Evolutionary conservation across 352 stramenopile species (phyloP), one percentile per base, ranked within the genome.

Genomic region (Globisporangium camurandrum): DNA sequence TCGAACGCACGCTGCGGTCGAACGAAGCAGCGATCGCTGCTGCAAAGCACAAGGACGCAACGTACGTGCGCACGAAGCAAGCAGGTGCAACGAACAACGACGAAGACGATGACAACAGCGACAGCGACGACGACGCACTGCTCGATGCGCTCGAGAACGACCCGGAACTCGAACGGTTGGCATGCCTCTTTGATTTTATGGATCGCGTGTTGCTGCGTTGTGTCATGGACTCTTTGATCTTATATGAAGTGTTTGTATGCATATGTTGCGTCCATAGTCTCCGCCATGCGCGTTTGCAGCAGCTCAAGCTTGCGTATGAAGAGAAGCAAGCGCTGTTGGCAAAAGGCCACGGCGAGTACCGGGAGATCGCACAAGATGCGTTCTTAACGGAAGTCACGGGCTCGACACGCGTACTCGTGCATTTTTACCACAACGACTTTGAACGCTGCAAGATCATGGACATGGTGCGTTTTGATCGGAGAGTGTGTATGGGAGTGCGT

Each of bases 351-450:
- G 80, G 83, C 37, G 75, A 92, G 48, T 90, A 84, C 55, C 75
- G 73, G 10, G 95, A 97, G 56, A 98, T 98, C 63, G 30, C 59
- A 12, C 92, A 98, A 67, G 94, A 98, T 64, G 95, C 97, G 57
- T 98, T 98, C 64, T 63, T 98, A 6, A 72, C 86, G 4, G 90
- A 98, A 70, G 95, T 97, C 7, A 97, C 93, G 12, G 66, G 61
- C 10, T 89, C 70, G 49, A 69, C 74, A 28, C 68, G 83, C 45
- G 93, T 83, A 30, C 75, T 97, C 3, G 82, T 98, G 31, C 93
- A 98, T 54, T 98, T 98, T 52, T 98, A 96, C 71, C 95, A 98
- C 66, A 79, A 93, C 27, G 95, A 98, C 54, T 99, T 99, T 73
- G 86, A 98, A 68, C 75, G 86, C 23, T 99, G 93, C 73, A 97